Evolutionary conservation across 2,329 filamentous ascomycete genomes (phyloP).

Genomic region (Lachnellula occidentalis): DNA sequence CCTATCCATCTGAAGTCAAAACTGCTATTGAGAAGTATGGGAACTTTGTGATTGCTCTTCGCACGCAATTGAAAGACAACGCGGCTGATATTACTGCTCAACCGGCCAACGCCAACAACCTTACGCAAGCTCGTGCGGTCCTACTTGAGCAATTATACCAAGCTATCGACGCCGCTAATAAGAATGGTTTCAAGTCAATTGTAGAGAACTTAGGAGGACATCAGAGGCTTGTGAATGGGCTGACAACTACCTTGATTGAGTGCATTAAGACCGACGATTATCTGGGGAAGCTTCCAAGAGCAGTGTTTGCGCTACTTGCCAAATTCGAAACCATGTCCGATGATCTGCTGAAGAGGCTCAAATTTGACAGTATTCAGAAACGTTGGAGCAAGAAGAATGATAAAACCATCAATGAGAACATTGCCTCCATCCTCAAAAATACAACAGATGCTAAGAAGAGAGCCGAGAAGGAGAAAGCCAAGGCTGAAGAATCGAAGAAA

Average conservation of each 20-base stretch:
- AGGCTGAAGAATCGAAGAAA: slow-evolving; percentile 23
- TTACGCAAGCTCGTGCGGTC: slow-evolving; percentile 38
- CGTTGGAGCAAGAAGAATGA: slow-evolving; percentile 60
- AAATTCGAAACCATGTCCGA: slow-evolving; percentile 54
- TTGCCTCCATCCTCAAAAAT: slow-evolving; percentile 48
- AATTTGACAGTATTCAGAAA: slow-evolving; percentile 59
- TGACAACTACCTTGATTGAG: slow-evolving; percentile 49
- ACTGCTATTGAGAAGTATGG: slow-evolving; percentile 30
- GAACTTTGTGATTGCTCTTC: slow-evolving; percentile 26
- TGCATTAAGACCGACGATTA: slow-evolving; percentile 49
- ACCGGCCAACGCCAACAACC: slow-evolving; percentile 29
- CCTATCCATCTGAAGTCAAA: slow-evolving; percentile 24
- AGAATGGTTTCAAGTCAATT: slow-evolving; percentile 49
- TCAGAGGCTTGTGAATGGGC: slow-evolving; percentile 49
- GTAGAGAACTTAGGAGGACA: slow-evolving; percentile 54
- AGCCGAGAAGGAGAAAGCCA: slow-evolving; percentile 35
- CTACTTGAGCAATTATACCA: slow-evolving; percentile 46
- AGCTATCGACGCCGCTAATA: slow-evolving; percentile 48
- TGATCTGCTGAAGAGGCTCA: slow-evolving; percentile 54
- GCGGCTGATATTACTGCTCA: slow-evolving; percentile 20
- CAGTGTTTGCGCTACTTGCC: slow-evolving; percentile 55
- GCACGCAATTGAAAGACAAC: slow-evolving; percentile 27
- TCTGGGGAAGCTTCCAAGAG: slow-evolving; percentile 48
- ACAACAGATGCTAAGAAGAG: slow-evolving; percentile 28
- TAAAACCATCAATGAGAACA: slow-evolving; percentile 55